Conservation (phyloP, 306 rosid species). For the Herpetospermum pedunculosum region DNA sequence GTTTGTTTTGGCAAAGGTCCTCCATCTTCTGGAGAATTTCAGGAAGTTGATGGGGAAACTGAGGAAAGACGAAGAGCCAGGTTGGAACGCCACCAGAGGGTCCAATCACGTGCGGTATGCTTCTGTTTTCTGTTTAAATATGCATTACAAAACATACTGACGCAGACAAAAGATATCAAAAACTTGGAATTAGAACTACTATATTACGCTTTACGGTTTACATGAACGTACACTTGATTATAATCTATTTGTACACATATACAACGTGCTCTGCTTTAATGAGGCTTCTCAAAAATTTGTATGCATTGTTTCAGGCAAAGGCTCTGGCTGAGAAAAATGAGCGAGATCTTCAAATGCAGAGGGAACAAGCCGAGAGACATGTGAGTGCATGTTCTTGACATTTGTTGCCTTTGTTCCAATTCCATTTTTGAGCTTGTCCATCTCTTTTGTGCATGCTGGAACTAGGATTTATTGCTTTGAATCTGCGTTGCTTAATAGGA, state of each 20-base stretch:
- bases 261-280: background rate
- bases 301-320: slow-evolving; percentile 41
- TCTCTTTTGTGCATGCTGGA: background rate
- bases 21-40: slow-evolving; percentile 63
- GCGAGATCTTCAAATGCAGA: slow-evolving; percentile 87
- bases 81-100: slow-evolving; percentile 83
- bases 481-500: background rate
- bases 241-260: background rate
- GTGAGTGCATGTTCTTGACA: slow-evolving; percentile 30
- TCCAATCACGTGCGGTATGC: slow-evolving; percentile 83
- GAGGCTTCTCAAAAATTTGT: background rate
- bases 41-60: slow-evolving; percentile 83
- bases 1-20: slow-evolving; percentile 9
- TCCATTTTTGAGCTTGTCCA: background rate
- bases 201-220: background rate
- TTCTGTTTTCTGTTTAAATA: slow-evolving; percentile 4
- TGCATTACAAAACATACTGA: background rate
- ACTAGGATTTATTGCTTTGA: background rate
- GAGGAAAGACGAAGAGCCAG: slow-evolving; percentile 92
- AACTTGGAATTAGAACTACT: background rate
- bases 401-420: background rate
- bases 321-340: slow-evolving; percentile 95
- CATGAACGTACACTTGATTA: background rate
- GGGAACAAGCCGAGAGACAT: slow-evolving; percentile 97
- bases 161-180: background rate